These are phyloP conservation scores for Exutisphaerella laricina DNA, from an alignment of 2,329 filamentous ascomycete genomes.

Conservation along the genomic window DNA sequence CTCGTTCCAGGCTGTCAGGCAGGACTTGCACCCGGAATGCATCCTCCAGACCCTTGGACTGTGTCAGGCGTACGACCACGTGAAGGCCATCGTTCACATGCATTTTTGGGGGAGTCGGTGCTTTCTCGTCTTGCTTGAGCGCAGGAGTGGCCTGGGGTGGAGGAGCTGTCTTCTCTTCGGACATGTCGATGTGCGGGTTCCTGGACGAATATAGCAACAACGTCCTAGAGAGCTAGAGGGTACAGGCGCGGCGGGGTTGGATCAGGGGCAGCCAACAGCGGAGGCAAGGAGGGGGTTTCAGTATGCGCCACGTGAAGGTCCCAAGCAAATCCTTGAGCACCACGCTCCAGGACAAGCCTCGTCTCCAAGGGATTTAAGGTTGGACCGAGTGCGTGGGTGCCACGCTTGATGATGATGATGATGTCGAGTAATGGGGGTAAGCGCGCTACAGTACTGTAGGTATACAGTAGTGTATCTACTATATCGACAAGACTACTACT, in stretches of 20 bases:
- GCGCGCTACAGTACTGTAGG: no score
- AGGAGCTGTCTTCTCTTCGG: no score
- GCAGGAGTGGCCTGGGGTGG: no score
- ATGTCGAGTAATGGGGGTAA: no score
- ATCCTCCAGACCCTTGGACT: slow-evolving; percentile 42
- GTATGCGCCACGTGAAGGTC: slow-evolving; percentile 6
- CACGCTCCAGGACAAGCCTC: neutral
- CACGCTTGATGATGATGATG: neutral
- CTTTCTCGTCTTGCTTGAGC: no score
- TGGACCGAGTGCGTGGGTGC: neutral
- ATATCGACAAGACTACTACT: no score
- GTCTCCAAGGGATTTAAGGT: neutral
- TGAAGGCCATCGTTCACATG: slow-evolving; percentile 16
- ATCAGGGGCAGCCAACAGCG: no score
- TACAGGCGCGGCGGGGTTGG: neutral
- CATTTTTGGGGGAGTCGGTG: slow-evolving; percentile 10
- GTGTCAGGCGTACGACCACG: slow-evolving; percentile 49
- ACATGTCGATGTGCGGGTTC: no score
- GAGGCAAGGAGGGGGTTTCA: no score
- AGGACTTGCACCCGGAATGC: slow-evolving; percentile 56
- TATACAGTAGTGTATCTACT: no score
- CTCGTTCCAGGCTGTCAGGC: slow-evolving; percentile 49
- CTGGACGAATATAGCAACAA: neutral
- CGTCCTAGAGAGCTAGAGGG: neutral
- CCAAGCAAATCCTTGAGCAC: neutral